Base-by-base conservation (phyloP, 768 basidiomycete species). In the Mycena epipterygia region DNA sequence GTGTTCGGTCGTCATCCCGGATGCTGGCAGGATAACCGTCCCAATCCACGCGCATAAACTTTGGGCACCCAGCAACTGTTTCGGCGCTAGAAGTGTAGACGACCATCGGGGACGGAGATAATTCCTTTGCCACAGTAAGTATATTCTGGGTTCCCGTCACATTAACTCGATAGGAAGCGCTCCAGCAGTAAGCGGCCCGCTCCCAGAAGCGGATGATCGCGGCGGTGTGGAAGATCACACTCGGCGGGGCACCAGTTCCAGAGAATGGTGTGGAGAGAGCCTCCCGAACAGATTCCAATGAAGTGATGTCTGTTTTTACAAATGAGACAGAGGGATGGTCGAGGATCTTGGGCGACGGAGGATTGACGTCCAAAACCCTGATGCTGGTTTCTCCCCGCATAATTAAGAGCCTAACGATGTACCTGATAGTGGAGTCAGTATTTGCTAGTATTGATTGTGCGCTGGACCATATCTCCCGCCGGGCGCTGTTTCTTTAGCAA, bases 181-280 rank as follows among this genome's bases (percentile, higher is more conserved):
- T 66, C 63, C 86, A 81, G 19, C 89, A 81, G 5, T 76, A 78
- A 0, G 78, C 68, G 35, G 81, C 75, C n/a, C 86, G 84, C 73
- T 89, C 89, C 77, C 85, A 90, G 76, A 88, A 90, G 21, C 87
- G 87, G 66, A 90, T 89, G 53, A 79, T 84, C 8, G 89, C 88
- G 7, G 87, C 89, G 33, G 86, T 87, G 71, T 89, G 87, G 75
- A 87, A 88, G 23, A 90, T 86, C 6, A 88, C 88, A n/a, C 83
- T 75, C 23, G 78, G 76, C 13, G 77, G 71, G 81, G n/a, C 80
- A 82, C 48, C 83, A 80, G 58, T 89, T 85, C 75, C 84, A 85
- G 49, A 52, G 66, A 81, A 81, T 7, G 77, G 77, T 25, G 58
- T 37, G 27, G 68, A 63, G 32, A 81, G 77, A 19, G 67, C 80